Evolutionary conservation across 2,329 filamentous ascomycete genomes (phyloP).

Genomic region (Penicillium sp.): DNA sequence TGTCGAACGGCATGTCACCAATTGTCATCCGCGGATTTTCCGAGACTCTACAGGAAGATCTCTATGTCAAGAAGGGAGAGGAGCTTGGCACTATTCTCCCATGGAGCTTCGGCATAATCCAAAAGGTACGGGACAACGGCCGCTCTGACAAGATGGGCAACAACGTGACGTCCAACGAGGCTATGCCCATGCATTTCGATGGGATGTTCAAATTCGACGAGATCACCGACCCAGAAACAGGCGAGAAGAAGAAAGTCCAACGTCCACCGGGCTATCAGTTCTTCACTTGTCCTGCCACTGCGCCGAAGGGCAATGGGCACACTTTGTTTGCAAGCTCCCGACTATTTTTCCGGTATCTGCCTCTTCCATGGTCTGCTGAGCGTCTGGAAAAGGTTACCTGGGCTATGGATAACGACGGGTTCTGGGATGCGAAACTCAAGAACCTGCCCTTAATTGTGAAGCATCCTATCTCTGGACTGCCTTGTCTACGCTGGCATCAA

Average conservation of each 20-base stretch:
- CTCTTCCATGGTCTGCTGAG: conserved; percentile 34
- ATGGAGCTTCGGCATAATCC: conserved; percentile 55
- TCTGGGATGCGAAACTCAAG: conserved; percentile 45
- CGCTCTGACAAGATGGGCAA: conserved; percentile 47
- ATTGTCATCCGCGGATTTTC: conserved; percentile 54
- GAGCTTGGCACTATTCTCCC: conserved; percentile 50
- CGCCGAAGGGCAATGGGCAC: conserved; percentile 53
- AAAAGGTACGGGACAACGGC: conserved; percentile 53
- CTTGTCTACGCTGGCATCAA: conserved; percentile 56
- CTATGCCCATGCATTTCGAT: conserved; percentile 60
- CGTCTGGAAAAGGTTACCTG: conserved; percentile 35
- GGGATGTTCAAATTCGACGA: conserved; percentile 56
- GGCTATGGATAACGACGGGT: conserved; percentile 51
- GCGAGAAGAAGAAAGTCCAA: conserved; percentile 43
- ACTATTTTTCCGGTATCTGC: conserved; percentile 48
- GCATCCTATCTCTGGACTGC: conserved; percentile 47
- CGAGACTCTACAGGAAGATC: conserved; percentile 46
- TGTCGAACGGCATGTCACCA: conserved; percentile 54
- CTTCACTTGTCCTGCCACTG: conserved; percentile 45
- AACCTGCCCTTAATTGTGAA: conserved; percentile 46
- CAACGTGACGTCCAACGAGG: conserved; percentile 54
- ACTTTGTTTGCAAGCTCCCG: conserved; percentile 56
- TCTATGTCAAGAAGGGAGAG: conserved; percentile 48
- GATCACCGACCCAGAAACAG: conserved; percentile 35
- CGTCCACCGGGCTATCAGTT: conserved; percentile 53